Conservation (phyloP, 1,284 basidiomycete species). For the Mycosarcoma mackinlayi region DNA sequence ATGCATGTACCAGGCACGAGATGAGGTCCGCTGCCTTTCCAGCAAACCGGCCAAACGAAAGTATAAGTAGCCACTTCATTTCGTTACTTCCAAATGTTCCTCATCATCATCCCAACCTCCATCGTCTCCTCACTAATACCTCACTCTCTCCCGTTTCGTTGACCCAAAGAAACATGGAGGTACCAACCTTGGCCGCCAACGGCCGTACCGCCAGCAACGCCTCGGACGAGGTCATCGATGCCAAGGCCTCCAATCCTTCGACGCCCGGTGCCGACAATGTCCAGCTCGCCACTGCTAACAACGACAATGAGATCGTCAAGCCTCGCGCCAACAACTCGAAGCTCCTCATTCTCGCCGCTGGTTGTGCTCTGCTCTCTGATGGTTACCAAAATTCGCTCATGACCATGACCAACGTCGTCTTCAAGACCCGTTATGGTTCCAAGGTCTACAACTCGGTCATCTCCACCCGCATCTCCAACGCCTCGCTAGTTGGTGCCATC, state of each 20-base stretch:
- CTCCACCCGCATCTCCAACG: constrained; percentile 79
- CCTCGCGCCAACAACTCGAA: constrained; percentile 24
- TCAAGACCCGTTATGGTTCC: constrained; percentile 55
- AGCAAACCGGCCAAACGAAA: no score
- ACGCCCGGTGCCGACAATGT: background rate
- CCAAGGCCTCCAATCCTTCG: background rate
- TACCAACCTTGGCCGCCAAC: constrained; percentile 11
- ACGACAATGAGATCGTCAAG: background rate
- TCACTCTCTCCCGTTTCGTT: background rate
- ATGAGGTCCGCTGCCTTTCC: no score
- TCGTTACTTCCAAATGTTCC: background rate
- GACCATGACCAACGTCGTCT: constrained; percentile 60
- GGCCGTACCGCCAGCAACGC: constrained; percentile 1
- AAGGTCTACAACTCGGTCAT: constrained; percentile 74
- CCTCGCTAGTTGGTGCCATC: constrained; percentile 78
- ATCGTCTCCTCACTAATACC: background rate
- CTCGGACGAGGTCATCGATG: constrained; percentile 10
- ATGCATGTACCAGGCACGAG: no score
- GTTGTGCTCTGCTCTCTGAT: constrained; percentile 74
- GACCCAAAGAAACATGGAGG: constrained; percentile 4
- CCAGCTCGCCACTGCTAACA: background rate
- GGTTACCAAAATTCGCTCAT: constrained; percentile 75
- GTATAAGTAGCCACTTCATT: background rate
- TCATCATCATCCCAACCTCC: background rate
- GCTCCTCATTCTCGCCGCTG: constrained; percentile 27